These are phyloP conservation scores for Lipomyces chichibuensis DNA, from an alignment of 805 yeast genomes.

Conservation along the genomic window DNA sequence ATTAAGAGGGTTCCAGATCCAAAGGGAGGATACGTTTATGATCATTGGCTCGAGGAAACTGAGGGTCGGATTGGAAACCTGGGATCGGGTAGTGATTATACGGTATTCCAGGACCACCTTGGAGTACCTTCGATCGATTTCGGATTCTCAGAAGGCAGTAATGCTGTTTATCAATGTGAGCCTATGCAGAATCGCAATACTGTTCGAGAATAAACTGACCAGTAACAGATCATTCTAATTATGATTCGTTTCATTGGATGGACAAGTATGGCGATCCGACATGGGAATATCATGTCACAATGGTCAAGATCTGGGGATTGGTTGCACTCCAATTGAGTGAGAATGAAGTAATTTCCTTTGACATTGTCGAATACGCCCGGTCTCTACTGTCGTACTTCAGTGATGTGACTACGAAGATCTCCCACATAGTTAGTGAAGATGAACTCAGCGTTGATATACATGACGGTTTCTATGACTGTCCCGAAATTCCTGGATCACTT, in stretches of 20 bases:
- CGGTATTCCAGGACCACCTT: conserved; percentile 49
- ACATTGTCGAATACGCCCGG: conserved; percentile 49
- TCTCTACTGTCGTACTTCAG: conserved; percentile 48
- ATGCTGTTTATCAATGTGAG: conserved; percentile 60
- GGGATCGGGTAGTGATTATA: conserved; percentile 73
- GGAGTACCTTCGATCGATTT: conserved; percentile 57
- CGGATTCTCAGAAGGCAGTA: conserved; percentile 54
- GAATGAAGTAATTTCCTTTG: conserved; percentile 51
- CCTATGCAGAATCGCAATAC: neutral
- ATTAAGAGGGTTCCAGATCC: conserved; percentile 57
- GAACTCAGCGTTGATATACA: conserved; percentile 23
- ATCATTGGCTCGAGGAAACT: conserved; percentile 43
- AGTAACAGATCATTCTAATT: conserved; percentile 63
- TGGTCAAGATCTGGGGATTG: conserved; percentile 59
- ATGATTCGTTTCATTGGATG: conserved; percentile 65
- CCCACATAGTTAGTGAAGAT: conserved; percentile 38
- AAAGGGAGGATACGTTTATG: conserved; percentile 42
- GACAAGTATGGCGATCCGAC: conserved; percentile 63
- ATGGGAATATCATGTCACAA: conserved; percentile 59
- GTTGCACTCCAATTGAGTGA: conserved; percentile 55
- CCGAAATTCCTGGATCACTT: neutral
- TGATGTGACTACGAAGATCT: conserved; percentile 46
- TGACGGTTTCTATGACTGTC: conserved; percentile 22
- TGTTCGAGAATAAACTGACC: neutral
- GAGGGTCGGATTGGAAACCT: conserved; percentile 50